These are phyloP conservation scores for Yamadazyma phyllophila DNA, from an alignment of 805 yeast species.

Conservation along the genomic window DNA sequence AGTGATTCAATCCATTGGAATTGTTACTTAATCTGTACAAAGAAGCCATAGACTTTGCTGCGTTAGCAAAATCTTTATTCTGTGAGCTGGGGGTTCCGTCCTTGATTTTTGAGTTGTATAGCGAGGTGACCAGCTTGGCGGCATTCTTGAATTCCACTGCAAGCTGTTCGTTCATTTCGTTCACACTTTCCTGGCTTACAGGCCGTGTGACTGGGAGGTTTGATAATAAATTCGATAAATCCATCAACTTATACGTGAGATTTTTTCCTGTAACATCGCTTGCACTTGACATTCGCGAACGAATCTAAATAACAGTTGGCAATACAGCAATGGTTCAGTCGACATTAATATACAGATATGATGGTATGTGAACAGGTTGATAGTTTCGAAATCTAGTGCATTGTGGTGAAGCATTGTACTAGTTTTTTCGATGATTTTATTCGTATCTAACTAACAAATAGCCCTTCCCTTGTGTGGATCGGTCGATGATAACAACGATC, in stretches of 20 bases:
- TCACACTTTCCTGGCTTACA: slow-evolving; percentile 45
- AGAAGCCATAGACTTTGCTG: slow-evolving; percentile 45
- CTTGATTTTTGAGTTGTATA: slow-evolving; percentile 25
- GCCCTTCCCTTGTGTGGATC: slow-evolving; percentile 91
- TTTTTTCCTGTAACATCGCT: slow-evolving; percentile 2
- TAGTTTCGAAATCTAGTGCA: neutral
- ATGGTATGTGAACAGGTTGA: slow-evolving; percentile 41
- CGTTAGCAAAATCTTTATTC: slow-evolving; percentile 36
- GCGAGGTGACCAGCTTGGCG: slow-evolving; percentile 66
- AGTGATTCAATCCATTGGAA: slow-evolving; percentile 44
- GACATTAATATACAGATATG: slow-evolving; percentile 62
- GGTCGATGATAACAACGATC: slow-evolving; percentile 70
- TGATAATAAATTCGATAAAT: slow-evolving; percentile 57
- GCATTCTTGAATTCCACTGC: slow-evolving; percentile 66
- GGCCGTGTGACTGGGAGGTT: slow-evolving; percentile 54
- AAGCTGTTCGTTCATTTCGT: slow-evolving; percentile 51
- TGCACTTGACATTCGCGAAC: neutral
- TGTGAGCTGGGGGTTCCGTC: slow-evolving; percentile 1
- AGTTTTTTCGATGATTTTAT: neutral
- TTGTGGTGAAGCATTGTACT: neutral
- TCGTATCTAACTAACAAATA: slow-evolving; percentile 19
- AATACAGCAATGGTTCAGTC: slow-evolving; percentile 54
- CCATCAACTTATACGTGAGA: slow-evolving; percentile 38
- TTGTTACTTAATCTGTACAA: slow-evolving; percentile 60
- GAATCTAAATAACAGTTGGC: slow-evolving; percentile 1